Base-by-base conservation (phyloP, 2,329 filamentous ascomycete species). In the Pseudomassariella vexata region DNA sequence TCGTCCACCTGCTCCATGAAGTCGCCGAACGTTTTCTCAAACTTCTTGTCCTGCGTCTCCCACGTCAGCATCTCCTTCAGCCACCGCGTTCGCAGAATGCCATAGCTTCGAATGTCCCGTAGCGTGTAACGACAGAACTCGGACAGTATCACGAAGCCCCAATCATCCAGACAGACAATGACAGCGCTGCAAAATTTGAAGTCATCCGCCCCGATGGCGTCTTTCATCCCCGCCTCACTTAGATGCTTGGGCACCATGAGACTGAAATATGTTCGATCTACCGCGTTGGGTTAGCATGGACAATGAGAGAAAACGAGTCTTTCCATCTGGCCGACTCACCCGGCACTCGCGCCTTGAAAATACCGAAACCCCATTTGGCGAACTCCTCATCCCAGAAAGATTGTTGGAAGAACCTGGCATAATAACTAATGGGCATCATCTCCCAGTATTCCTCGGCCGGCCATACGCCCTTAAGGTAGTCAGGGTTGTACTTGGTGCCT, bases 361-460 rank as follows among this genome's bases (percentile, higher is more conserved):
- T 39, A 2, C 34, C 34, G 24, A 21, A 27, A 6, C 49, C 48
- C 24, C 37, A 49, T 2, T 9, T 19, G 5, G 6, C n/a, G 19
- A 43, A 40, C 2, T 47, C 42, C 4, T 21, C 19, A 4, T 40
- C 28, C 52, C 50, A 55, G 26, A 51, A 55, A 2, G 25, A 12
- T 32, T 50, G 30, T 3, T 18, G 39, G 34, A 55, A 55, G n/a
- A 50, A 40, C 29, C 40, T 44, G 19, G 30, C 39, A 8, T 46
- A 27, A 21, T 34, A 41, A 1, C 44, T 38, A 5, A 53, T 18
- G 9, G 43, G 33, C 1, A 52, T 1, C n/a, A 43, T 42, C 3
- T 17, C 20, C 0, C 10, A 3, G 17, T 43, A 48, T 8, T 42
- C 24, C 10, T 39, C 36, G 5, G 39, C 24, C 2, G 34, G 24